Evolutionary conservation across 768 basidiomycete genomes (phyloP).

Genomic region (Tulasnella sp.): DNA sequence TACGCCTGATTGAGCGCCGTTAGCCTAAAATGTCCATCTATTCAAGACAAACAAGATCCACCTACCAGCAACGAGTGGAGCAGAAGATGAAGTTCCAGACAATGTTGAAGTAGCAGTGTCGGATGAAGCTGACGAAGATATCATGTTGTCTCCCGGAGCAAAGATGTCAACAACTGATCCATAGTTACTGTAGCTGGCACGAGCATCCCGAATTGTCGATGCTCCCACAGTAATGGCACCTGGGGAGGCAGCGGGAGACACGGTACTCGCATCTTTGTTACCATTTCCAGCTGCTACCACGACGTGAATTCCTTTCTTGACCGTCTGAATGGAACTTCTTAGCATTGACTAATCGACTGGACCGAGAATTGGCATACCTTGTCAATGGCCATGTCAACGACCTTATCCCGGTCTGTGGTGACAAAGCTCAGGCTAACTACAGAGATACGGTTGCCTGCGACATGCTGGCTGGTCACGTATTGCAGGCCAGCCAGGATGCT

Average conservation of each 20-base stretch:
- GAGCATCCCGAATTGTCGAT: slow-evolving; percentile 55
- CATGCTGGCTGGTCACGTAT: too few relatives aligned
- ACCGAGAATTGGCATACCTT: background rate
- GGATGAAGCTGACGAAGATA: slow-evolving; percentile 1
- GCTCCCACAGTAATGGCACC: slow-evolving; percentile 19
- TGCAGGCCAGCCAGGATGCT: too few relatives aligned
- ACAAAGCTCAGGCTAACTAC: slow-evolving; percentile 16
- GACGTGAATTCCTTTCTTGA: slow-evolving; percentile 16
- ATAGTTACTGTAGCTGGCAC: slow-evolving; percentile 64
- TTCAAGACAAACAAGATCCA: too few relatives aligned
- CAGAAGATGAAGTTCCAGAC: slow-evolving; percentile 12
- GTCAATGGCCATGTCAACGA: slow-evolving; percentile 14
- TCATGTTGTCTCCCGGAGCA: slow-evolving; percentile 14
- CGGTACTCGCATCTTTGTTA: slow-evolving; percentile 14
- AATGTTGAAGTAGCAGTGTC: slow-evolving; percentile 9
- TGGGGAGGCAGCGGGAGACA: slow-evolving; percentile 16
- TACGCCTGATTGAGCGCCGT: slow-evolving; percentile 9
- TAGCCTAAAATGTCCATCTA: too few relatives aligned
- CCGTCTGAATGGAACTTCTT: slow-evolving; percentile 9
- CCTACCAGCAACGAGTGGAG: slow-evolving; percentile 8
- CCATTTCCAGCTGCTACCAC: slow-evolving; percentile 18
- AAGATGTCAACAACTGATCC: slow-evolving; percentile 16
- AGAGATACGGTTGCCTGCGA: slow-evolving; percentile 7
- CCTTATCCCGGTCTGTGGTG: background rate
- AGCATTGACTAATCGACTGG: too few relatives aligned